These are phyloP conservation scores for Trichoderma oligosporum DNA, from an alignment of 2,329 filamentous ascomycete genomes.

Conservation along the genomic window DNA sequence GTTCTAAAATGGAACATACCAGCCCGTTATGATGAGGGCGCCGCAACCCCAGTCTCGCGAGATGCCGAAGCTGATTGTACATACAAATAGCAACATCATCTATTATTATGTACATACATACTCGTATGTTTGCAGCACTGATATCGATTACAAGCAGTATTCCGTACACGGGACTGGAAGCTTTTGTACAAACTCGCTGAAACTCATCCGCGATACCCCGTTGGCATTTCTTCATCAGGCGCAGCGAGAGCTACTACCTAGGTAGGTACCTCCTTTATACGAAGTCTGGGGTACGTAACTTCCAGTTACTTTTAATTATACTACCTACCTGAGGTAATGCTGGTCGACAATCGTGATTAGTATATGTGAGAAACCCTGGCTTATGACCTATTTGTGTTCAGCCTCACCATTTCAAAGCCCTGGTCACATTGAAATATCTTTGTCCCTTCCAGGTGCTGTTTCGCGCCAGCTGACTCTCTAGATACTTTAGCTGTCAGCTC, in stretches of 20 bases:
- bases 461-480: neutral
- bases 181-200: neutral
- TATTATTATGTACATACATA: too few relatives aligned
- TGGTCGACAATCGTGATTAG: neutral
- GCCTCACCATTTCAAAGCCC: neutral
- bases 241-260: too few relatives aligned
- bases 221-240: too few relatives aligned
- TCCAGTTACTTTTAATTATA: too few relatives aligned
- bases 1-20: constrained; percentile 10
- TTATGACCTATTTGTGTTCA: neutral
- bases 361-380: neutral
- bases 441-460: neutral
- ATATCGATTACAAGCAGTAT: constrained; percentile 1
- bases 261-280: too few relatives aligned
- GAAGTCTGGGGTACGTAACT: too few relatives aligned
- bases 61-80: neutral
- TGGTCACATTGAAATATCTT: neutral
- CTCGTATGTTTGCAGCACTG: too few relatives aligned
- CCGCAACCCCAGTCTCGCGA: constrained; percentile 2
- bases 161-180: neutral
- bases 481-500: neutral
- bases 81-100: too few relatives aligned
- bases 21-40: constrained; percentile 11
- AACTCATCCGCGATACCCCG: neutral
- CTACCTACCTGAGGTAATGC: too few relatives aligned